phyloP scores from a whole-genome alignment of 2,329 filamentous ascomycete genomes.

The Westerdykella ornata region DNA sequence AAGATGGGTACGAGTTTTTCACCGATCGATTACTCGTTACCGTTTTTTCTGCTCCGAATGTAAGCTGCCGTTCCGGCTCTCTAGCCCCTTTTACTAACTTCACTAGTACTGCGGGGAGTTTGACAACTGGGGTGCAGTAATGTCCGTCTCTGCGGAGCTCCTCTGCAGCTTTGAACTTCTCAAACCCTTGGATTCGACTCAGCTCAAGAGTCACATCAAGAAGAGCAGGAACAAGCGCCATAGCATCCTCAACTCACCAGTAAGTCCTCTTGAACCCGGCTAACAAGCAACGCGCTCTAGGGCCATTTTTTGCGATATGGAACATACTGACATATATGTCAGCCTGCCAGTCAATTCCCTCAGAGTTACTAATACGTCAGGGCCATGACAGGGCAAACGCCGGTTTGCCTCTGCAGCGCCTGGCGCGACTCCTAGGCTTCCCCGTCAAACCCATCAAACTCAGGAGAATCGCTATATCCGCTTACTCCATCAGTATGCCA shows the following conservation, averaged over 20 bases:
- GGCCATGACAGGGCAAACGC: background rate
- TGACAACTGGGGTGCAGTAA: conserved; percentile 97
- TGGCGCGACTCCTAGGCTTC: background rate
- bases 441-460: background rate
- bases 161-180: conserved; percentile 95
- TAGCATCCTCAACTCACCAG: conserved; percentile 92
- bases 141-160: conserved; percentile 91
- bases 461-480: conserved; percentile 3
- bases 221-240: conserved; percentile 92
- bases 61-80: conserved; percentile 47
- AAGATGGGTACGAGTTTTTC: conserved; percentile 98
- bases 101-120: conserved; percentile 92
- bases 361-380: conserved; percentile 43
- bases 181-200: conserved; percentile 92
- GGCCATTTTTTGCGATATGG: conserved; percentile 22
- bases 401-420: background rate
- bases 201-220: conserved; percentile 97
- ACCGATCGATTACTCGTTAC: conserved; percentile 91
- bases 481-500: conserved; percentile 7
- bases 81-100: conserved; percentile 12
- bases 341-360: conserved; percentile 47
- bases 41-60: conserved; percentile 95
- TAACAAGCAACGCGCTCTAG: conserved; percentile 12
- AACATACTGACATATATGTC: conserved; percentile 24
- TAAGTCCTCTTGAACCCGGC: conserved; percentile 49